Evolutionary conservation across 2,329 filamentous ascomycete genomes (phyloP), one percentile per base, ranked within the genome.

Genomic region (Albophoma yamanashiensis): DNA sequence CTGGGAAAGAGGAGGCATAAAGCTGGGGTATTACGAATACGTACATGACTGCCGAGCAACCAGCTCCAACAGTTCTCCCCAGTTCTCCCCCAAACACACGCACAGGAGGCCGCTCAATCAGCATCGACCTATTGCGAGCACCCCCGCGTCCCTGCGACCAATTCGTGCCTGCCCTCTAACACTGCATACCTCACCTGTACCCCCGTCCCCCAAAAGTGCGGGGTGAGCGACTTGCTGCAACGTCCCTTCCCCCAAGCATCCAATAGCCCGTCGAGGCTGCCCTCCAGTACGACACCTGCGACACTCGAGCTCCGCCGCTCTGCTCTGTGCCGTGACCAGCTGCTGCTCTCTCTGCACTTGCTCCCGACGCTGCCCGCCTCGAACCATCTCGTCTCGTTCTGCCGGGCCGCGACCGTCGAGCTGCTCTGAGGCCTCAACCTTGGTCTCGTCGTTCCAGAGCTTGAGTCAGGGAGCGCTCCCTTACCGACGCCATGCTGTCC

Each of bases 401-500:
- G 47, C 42, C 50, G 58, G 50, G 39, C 50, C 27, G 47, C n/a
- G 38, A 55, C 9, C 25, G 11, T 38, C 34, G n/a, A 57, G 40
- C 58, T 43, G 38, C 39, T 55, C 39, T 53, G 40, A 59, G 58
- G 39, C 58, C 55, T 45, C 42, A 38, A 45, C n/a, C 20, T 25
- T 42, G n/a, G 43, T 47, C 56, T 53, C 22, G 52, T 56, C 42
- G 27, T 58, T 47, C 12, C 38, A 56, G 27, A 39, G 31, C 52
- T 55, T 27, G 22, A 56, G 53, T 31, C 53, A 25, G 1, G 5
- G 22, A 43, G 15, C 43, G 22, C 31, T 31, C 31, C 17, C 38
- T 11, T 50, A 17, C 38, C 20, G 39, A 39, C 58, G 70, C 63
- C 62, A 83, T 82, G 81, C 71, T 82, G 66, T 76, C 76, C 64